Percentiles rank a stretch among this genome's conserved stretches.
Evolutionary conservation across 2,329 filamentous ascomycete species (phyloP).

Genomic region (Calonectria honghensis): DNA sequence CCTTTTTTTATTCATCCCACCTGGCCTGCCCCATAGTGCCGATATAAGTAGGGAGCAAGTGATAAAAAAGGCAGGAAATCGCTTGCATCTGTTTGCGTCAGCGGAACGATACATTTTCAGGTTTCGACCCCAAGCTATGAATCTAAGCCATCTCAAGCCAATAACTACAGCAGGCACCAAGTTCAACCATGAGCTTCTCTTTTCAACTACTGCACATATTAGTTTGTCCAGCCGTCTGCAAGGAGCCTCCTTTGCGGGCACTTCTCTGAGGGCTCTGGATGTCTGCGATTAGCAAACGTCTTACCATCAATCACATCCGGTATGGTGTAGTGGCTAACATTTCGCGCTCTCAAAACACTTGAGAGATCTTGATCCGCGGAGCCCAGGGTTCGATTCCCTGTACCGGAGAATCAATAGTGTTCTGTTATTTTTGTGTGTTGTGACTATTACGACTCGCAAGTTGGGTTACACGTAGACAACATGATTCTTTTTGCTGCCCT

Average conservation of each 20-base stretch:
- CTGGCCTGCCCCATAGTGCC: background rate
- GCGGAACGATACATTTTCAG: background rate
- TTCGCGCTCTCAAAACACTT: slow-evolving; percentile 57
- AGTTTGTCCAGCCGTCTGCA: too few species aligned
- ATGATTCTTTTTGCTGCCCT: background rate
- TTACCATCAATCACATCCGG: slow-evolving; percentile 46
- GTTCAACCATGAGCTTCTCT: background rate
- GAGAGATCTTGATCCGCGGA: slow-evolving; percentile 39
- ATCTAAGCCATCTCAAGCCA: background rate
- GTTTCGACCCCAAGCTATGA: too few species aligned
- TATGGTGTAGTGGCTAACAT: slow-evolving; percentile 61
- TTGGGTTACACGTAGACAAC: background rate
- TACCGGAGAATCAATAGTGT: background rate
- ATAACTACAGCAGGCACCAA: background rate
- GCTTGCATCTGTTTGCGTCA: background rate
- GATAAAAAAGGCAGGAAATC: background rate
- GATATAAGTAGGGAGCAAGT: background rate
- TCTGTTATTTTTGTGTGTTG: background rate
- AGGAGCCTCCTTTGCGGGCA: too few species aligned
- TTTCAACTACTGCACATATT: background rate
- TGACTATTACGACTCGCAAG: background rate
- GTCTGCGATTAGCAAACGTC: background rate
- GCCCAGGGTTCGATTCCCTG: slow-evolving; percentile 47
- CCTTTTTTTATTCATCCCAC: background rate
- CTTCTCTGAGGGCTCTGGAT: background rate